Base-by-base conservation (phyloP, 2,329 filamentous ascomycete genomes). In the Colletotrichum incanum region DNA sequence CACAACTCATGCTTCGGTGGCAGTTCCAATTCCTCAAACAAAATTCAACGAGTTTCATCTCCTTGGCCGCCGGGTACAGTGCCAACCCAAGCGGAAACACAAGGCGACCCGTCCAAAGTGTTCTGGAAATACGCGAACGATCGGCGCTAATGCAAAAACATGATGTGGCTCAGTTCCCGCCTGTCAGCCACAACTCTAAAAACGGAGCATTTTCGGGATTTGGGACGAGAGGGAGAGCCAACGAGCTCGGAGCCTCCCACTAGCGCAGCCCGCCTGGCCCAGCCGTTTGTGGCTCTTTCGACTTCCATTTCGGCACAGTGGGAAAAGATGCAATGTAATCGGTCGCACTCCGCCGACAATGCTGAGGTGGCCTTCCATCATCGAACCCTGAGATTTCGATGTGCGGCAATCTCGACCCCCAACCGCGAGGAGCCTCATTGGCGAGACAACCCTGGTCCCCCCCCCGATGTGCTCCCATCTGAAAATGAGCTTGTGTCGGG, bases 171-270 rank as follows among this genome's bases (percentile, higher is more conserved):
- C 50, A 73, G 55, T 16, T 61, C 67, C 60, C 67, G 67, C 18
- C 45, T 60, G 61, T 71, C 71, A 73, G 71, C 71, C 71, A 73
- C 71, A 73, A 73, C 67, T 71, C 50, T 73, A 73, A 73, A 65
- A 72, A 68, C 65, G 65, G 65, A 58, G 58, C 65, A 63, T 72
- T 58, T 43, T 72, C 65, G 59, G 65, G 28, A 41, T 69, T 58
- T 68, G 54, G 59, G 58, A 64, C 45, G 45, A 11, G 16, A 34
- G n/a, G n/a, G 26, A n/a, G 14, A n/a, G n/a, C 28, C 58, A 43
- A 43, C 41, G 41, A 12, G 11, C 26, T 28, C 34, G 18, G 47
- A 63, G 47, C 47, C 61, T 64, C 61, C 61, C 34, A 54, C 47
- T 43, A 50, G 34, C 43, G 45, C 34, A 50, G 31, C 31, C 41